Conservation (phyloP, 1,284 basidiomycete genomes). For the Singerocomus rubriflavus region DNA sequence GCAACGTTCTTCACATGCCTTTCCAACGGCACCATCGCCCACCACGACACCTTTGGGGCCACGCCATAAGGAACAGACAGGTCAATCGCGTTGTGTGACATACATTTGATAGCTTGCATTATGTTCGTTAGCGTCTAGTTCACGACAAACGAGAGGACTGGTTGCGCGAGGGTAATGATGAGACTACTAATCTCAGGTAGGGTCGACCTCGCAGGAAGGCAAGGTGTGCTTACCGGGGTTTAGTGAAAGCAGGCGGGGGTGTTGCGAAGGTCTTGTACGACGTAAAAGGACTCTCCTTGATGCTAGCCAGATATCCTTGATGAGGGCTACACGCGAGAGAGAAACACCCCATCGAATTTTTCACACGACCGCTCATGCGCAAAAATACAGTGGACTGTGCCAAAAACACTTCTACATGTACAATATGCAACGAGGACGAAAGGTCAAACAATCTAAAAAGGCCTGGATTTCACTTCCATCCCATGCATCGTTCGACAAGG, state of each 20-base stretch:
- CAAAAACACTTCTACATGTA: conserved; percentile 35
- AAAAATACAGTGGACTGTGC: conserved; percentile 31
- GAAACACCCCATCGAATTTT: conserved; percentile 21
- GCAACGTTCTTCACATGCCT: conserved; percentile 56
- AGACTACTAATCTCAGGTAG: conserved; percentile 15
- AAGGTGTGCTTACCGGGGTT: conserved; percentile 7
- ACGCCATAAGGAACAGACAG: conserved; percentile 29
- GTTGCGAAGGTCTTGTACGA: conserved; percentile 9
- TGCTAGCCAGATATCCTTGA: conserved; percentile 31
- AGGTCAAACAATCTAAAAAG: conserved; percentile 13
- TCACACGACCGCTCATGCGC: conserved; percentile 23
- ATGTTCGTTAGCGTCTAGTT: conserved; percentile 28
- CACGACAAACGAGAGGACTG: conserved; percentile 10
- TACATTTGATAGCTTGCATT: conserved; percentile 75
- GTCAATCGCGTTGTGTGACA: conserved; percentile 19
- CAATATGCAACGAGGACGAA: conserved; percentile 22
- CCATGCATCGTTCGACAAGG: conserved; percentile 15
- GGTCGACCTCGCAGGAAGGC: conserved; percentile 1
- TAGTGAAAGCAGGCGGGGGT: neutral
- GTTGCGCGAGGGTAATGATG: conserved; percentile 16
- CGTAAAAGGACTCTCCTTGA: conserved; percentile 23
- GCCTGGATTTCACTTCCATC: conserved; percentile 5
- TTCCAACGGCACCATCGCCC: conserved; percentile 99
- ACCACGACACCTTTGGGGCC: conserved; percentile 84
- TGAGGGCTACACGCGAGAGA: conserved; percentile 19